Percentiles rank a stretch among this genome's conserved stretches.
Evolutionary conservation across 2,329 filamentous ascomycete species (phyloP).

Genomic region (Ilyonectria destructans): DNA sequence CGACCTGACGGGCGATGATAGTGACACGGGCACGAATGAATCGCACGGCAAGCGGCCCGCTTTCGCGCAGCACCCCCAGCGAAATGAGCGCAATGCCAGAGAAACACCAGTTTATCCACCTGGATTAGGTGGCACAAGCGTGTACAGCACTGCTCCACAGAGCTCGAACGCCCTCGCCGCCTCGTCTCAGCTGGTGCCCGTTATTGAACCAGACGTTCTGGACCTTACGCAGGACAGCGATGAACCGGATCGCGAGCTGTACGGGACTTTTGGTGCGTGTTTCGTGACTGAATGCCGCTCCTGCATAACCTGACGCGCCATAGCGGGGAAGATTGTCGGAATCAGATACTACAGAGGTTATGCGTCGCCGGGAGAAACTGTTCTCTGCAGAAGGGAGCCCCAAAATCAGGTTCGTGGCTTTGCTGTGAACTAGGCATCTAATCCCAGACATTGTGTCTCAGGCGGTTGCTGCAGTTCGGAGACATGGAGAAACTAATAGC

Average conservation of each 20-base stretch:
- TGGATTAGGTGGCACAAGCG: constrained; percentile 41
- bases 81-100: constrained; percentile 3
- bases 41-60: constrained; percentile 48
- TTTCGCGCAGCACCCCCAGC: constrained; percentile 20
- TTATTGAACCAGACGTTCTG: constrained; percentile 57
- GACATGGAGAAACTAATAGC: constrained; percentile 14
- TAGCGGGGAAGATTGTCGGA: constrained; percentile 67
- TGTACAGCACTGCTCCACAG: constrained; percentile 25
- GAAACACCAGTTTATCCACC: constrained; percentile 22
- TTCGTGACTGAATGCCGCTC: neutral
- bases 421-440: neutral
- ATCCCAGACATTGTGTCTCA: neutral
- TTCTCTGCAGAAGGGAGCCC: constrained; percentile 77
- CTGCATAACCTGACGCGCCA: constrained; percentile 30
- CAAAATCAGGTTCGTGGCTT: constrained; percentile 66
- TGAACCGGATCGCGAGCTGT: constrained; percentile 61
- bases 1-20: constrained; percentile 61
- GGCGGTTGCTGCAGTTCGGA: neutral
- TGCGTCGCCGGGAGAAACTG: constrained; percentile 75
- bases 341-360: constrained; percentile 75
- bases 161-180: constrained; percentile 32
- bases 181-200: constrained; percentile 38
- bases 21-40: constrained; percentile 36
- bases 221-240: constrained; percentile 64
- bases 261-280: constrained; percentile 62